Evolutionary conservation across 805 yeast genomes (phyloP), one percentile per base, ranked within the genome.

Genomic region (Candida maris): DNA sequence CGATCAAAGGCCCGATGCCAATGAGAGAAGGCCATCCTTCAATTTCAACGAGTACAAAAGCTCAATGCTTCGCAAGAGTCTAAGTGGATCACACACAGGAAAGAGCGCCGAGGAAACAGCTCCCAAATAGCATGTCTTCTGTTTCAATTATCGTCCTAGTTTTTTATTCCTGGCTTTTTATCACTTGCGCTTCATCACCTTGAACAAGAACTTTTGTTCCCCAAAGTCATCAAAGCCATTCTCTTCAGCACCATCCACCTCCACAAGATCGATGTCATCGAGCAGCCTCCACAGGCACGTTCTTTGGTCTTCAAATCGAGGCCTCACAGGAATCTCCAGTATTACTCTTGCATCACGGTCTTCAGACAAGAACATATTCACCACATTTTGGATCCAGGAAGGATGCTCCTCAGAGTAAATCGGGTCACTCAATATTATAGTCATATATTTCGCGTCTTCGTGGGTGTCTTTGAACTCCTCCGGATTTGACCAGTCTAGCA

Each of bases 141-240:
- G 9, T 8, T 5, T 16, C 24, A 12, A 22, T 12, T 22, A 12
- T 9, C 9, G n/a, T n/a, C n/a, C n/a, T n/a, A n/a, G n/a, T n/a
- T n/a, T n/a, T 22, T 22, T 9, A 22, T 9, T 22, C 12, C 12
- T 22, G 24, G 9, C 24, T 22, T 12, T 22, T 9, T 9, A 22
- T 22, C 24, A 12, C 13, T 38, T 39, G 54, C 57, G 51, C 15
- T 37, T 41, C 27, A 44, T 59, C 37, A 55, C 51, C 41, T 70
- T 74, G 56, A 73, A 77, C 27, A 77, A 57, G 51, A 79, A 89
- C 18, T 66, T 55, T 37, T 79, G 79, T 20, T 68, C 70, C 0
- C 97, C 97, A 67, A 87, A 89, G 55, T 89, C 97, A 54, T 91
- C 98, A 37, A 61, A 64, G 0, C 96, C 97, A 4, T 68, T 60